These are phyloP conservation scores for Candida glucosophila DNA, from an alignment of 1,139 yeast species.

Conservation along the genomic window DNA sequence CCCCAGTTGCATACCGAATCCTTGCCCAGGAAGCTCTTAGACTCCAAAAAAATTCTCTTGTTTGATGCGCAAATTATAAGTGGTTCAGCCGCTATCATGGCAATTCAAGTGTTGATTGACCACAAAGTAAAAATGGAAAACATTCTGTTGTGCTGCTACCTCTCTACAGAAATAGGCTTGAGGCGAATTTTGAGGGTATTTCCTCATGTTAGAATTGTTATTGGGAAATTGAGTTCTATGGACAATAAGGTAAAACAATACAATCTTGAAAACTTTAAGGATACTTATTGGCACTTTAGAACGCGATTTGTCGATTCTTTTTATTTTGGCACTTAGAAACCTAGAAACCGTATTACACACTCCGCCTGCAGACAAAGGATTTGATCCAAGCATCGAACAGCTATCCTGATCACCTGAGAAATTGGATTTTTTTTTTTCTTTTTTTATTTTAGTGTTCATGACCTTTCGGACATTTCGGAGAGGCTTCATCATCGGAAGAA, in stretches of 20 bases:
- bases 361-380: no score
- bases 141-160: conserved; percentile 61
- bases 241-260: conserved; percentile 17
- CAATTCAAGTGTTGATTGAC: conserved; percentile 77
- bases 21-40: conserved; percentile 25
- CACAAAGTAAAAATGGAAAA: conserved; percentile 61
- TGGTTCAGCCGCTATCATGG: conserved; percentile 95
- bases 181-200: conserved; percentile 69
- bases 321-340: conserved; percentile 75
- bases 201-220: conserved; percentile 56
- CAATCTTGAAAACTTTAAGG: conserved; percentile 29
- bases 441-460: no score
- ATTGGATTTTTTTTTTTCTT: no score
- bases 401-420: no score
- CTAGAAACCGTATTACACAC: no score
- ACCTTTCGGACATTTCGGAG: no score
- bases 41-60: conserved; percentile 45
- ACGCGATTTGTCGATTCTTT: conserved; percentile 66
- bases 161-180: conserved; percentile 79
- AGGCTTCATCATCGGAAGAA: no score
- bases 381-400: no score
- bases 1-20: conserved; percentile 80
- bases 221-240: conserved; percentile 53
- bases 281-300: conserved; percentile 54
- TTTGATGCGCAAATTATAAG: conserved; percentile 85